Evolutionary conservation across 176 grass and related monocot species (phyloP).

Genomic region (Carex kokanica): DNA sequence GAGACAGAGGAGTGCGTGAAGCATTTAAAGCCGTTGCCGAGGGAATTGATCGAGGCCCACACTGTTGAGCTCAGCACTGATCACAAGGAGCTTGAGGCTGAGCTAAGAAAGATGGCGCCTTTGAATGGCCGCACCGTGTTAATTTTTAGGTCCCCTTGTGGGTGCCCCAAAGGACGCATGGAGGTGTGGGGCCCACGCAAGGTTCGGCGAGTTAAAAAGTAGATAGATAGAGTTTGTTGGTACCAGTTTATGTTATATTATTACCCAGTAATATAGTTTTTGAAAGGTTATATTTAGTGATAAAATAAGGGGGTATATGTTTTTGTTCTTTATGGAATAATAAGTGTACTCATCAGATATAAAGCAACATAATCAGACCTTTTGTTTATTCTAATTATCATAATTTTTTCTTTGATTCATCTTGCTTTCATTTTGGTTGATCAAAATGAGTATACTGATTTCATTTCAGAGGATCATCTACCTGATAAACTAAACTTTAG

Average conservation of each 20-base stretch:
- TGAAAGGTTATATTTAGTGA: slow-evolving; percentile 26
- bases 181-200: slow-evolving; percentile 93
- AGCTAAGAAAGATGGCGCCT: slow-evolving; percentile 96
- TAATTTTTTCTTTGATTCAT: slow-evolving; percentile 10
- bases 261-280: slow-evolving; percentile 14
- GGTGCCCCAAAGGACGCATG: slow-evolving; percentile 77
- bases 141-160: slow-evolving; percentile 76
- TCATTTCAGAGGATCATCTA: not conserved
- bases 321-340: slow-evolving; percentile 29
- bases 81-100: slow-evolving; percentile 78
- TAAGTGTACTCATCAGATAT: slow-evolving; percentile 26
- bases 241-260: slow-evolving; percentile 14
- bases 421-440: slow-evolving; percentile 12
- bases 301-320: slow-evolving; percentile 27
- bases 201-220: slow-evolving; percentile 92
- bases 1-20: slow-evolving; percentile 98
- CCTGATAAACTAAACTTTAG: not conserved
- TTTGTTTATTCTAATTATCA: slow-evolving; percentile 10
- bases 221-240: slow-evolving; percentile 20
- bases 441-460: not conserved
- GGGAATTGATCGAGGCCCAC: slow-evolving; percentile 47
- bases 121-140: slow-evolving; percentile 93
- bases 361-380: slow-evolving; percentile 25
- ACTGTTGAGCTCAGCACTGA: slow-evolving; percentile 61
- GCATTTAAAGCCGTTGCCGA: slow-evolving; percentile 51